Base-by-base conservation (phyloP, 1,284 basidiomycete genomes). In the Xerocomus nothofagi region DNA sequence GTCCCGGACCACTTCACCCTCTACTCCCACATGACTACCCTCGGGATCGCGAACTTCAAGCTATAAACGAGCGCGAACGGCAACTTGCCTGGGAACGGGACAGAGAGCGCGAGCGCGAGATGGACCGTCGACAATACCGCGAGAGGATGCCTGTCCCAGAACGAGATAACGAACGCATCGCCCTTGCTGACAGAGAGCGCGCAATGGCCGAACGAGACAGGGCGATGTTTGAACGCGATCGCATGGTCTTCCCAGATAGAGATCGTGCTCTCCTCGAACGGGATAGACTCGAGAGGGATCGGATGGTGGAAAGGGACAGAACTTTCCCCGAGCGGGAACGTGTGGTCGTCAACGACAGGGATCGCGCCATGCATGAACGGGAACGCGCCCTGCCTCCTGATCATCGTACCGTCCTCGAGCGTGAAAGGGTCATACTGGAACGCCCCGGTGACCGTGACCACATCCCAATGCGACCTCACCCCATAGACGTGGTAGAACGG, bases 41-140 rank as follows among this genome's bases (percentile, higher is more conserved):
- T 24, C 59, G 65, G 17, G 65, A 64, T 14, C 62, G 57, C 44
- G 65, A 57, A 27, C 39, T 46, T 11, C 57, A 53, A 41, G 47
- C 54, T 14, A 60, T 57, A 51, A 61, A 41, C 39, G 66, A 59
- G 1, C 63, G 54, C 21, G 66, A 62, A 38, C 61, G 66, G 2
- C 64, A 67, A 20, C 50, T 65, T 6, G 53, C 51, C 1, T 59
- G 64, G 57, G 66, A 69, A 43, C 55, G 59, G 7, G 68, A 68
- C 8, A 55, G 59, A 18, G 60, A 64, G 6, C 60, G 57, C 33
- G 65, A 67, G 23, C 57, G 62, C 41, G 63, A 65, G 27, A 55
- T 62, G 38, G 65, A 57, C 18, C 60, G 58, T 33, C 63, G 63
- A 42, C 63, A 62, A 27, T 57, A 60, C 37, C 57, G 56, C 30